These are phyloP conservation scores for Cupressus sempervirens DNA, from an alignment of 75 land plant species.

Conservation along the genomic window DNA sequence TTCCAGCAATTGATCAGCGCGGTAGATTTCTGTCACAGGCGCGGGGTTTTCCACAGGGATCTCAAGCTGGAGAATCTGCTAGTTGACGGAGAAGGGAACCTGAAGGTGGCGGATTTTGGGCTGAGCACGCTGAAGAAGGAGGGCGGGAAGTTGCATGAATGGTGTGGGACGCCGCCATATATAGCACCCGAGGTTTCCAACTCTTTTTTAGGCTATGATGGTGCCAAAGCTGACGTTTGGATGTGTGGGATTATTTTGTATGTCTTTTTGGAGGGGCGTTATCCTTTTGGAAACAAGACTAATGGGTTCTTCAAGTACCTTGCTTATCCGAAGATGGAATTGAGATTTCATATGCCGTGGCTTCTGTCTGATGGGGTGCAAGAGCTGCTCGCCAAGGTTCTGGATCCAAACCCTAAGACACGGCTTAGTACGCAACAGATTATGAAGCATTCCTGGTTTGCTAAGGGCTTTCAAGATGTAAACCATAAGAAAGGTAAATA, in stretches of 20 bases:
- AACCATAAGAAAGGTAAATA: background rate
- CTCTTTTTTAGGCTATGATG: conserved; percentile 28
- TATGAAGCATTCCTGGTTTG: conserved; percentile 15
- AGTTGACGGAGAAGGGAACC: conserved; percentile 21
- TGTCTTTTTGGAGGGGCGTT: background rate
- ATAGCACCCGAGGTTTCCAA: conserved; percentile 50
- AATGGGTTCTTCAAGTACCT: background rate
- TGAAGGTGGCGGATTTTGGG: conserved; percentile 34
- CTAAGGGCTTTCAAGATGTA: background rate
- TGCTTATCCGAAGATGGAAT: background rate
- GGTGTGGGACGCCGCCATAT: conserved; percentile 45
- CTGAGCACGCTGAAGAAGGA: conserved; percentile 7
- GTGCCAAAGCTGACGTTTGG: conserved; percentile 44
- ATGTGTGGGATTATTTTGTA: conserved; percentile 14
- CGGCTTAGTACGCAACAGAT: conserved; percentile 7
- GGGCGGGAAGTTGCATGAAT: conserved; percentile 21
- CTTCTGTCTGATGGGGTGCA: too few species aligned
- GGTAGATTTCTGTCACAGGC: conserved; percentile 41
- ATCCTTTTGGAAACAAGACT: background rate
- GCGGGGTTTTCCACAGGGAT: conserved; percentile 43
- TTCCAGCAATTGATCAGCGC: conserved; percentile 48
- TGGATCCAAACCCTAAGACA: conserved; percentile 36
- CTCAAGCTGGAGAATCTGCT: conserved; percentile 42
- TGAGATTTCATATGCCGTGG: conserved; percentile 2
- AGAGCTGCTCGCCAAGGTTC: conserved; percentile 20